Conservation (phyloP, 768 basidiomycete species). For the Pleurotus ostreatus region DNA sequence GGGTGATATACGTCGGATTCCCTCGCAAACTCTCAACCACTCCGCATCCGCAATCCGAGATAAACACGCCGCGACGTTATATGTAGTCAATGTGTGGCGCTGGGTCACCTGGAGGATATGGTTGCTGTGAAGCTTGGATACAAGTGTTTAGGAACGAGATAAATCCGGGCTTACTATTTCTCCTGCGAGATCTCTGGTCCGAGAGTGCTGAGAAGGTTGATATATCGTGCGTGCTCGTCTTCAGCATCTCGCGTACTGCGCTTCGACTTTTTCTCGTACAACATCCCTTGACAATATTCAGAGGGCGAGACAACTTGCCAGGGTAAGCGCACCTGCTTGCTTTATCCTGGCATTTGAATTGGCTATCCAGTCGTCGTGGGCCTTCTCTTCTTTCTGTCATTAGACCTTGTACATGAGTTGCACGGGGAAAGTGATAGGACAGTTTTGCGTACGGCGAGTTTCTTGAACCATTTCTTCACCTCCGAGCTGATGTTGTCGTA, state of each 20-base stretch:
- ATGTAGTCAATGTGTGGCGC: conserved; percentile 53
- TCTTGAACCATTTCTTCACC: conserved; percentile 86
- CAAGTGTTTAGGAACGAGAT: not conserved
- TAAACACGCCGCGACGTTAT: conserved; percentile 59
- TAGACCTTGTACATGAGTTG: not conserved
- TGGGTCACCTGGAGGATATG: conserved; percentile 62
- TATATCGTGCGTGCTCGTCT: conserved; percentile 77
- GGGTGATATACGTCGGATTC: conserved; percentile 63
- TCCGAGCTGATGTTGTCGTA: conserved; percentile 60
- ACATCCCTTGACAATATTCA: conserved; percentile 43
- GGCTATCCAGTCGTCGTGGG: conserved; percentile 67
- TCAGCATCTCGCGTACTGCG: conserved; percentile 60
- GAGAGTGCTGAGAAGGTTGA: conserved; percentile 64
- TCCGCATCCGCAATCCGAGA: conserved; percentile 75
- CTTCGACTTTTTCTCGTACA: conserved; percentile 79
- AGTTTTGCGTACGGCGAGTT: conserved; percentile 54
- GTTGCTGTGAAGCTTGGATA: conserved; percentile 39
- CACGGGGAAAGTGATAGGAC: conserved; percentile 2
- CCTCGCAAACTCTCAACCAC: conserved; percentile 71
- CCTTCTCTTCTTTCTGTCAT: conserved; percentile 75
- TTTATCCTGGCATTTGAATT: conserved; percentile 71
- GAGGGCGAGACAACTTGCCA: not conserved
- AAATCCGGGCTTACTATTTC: conserved; percentile 57
- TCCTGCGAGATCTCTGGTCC: conserved; percentile 79
- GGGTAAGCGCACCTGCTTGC: conserved; percentile 52